Conservation (phyloP, 352 stramenopile genomes). For the Phytophthora hibernalis region DNA sequence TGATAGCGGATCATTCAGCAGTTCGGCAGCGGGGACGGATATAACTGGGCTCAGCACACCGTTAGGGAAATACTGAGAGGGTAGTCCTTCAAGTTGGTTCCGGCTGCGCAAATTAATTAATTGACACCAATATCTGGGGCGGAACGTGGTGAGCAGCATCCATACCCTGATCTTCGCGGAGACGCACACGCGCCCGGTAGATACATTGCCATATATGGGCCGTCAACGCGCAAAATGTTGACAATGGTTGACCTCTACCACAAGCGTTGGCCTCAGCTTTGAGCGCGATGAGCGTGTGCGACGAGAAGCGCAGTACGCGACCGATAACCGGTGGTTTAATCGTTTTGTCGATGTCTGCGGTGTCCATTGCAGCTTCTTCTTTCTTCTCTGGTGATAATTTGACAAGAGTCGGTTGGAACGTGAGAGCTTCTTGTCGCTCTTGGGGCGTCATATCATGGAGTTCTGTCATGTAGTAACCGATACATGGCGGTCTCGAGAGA, state of each 20-base stretch:
- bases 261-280: constrained; percentile 19
- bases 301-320: constrained; percentile 29
- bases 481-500: constrained; percentile 9
- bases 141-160: constrained; percentile 2
- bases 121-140: constrained; percentile 16
- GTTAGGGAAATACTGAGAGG: constrained; percentile 30
- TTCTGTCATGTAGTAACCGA: constrained; percentile 7
- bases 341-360: background rate
- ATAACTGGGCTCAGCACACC: constrained; percentile 23
- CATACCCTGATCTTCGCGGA: constrained; percentile 3
- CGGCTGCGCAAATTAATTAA: constrained; percentile 22
- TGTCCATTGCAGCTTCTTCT: background rate
- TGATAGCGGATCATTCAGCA: constrained; percentile 13
- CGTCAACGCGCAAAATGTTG: constrained; percentile 19
- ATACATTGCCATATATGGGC: constrained; percentile 25
- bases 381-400: constrained; percentile 4
- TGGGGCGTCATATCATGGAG: constrained; percentile 18
- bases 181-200: constrained; percentile 3
- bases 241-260: constrained; percentile 3
- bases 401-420: constrained; percentile 6
- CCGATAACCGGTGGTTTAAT: constrained; percentile 10
- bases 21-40: constrained; percentile 3
- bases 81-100: constrained; percentile 16
- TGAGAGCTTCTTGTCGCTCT: constrained; percentile 9
- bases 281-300: constrained; percentile 14